Percentiles rank a stretch among this genome's conserved stretches.
Conservation (phyloP, 2,329 filamentous ascomycete genomes). For the Aaosphaeria arxii region DNA sequence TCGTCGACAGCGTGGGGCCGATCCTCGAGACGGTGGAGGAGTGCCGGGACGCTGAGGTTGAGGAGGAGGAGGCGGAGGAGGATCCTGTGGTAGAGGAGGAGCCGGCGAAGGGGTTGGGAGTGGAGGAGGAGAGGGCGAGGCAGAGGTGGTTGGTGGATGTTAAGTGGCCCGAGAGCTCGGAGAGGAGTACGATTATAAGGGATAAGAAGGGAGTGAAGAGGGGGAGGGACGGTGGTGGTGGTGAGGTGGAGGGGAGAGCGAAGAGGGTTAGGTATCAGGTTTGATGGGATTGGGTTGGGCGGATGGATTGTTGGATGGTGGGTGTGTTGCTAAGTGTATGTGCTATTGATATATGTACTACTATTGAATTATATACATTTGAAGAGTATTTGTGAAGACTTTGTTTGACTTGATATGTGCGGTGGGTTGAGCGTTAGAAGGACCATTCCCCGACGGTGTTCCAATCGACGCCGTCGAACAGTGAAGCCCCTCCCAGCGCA, state of each 20-base stretch:
- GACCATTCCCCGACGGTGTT: constrained; percentile 25
- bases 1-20: constrained; percentile 3
- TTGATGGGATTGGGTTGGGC: background rate
- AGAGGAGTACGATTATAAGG: constrained; percentile 11
- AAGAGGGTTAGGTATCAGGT: background rate
- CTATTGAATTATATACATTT: too few relatives aligned
- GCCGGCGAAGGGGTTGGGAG: constrained; percentile 1
- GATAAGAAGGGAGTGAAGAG: constrained; percentile 3
- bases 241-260: background rate
- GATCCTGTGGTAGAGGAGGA: background rate
- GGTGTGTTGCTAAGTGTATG: too few relatives aligned
- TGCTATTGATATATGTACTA: too few relatives aligned
- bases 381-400: too few relatives aligned
- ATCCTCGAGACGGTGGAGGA: constrained; percentile 9
- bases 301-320: too few relatives aligned
- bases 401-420: too few relatives aligned
- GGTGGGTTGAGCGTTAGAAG: constrained; percentile 3
- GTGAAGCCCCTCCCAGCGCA: constrained; percentile 9
- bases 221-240: background rate
- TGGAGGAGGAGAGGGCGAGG: background rate
- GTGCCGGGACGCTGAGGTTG: background rate
- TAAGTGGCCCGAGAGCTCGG: constrained; percentile 12
- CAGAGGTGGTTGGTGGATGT: constrained; percentile 9
- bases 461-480: constrained; percentile 20
- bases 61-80: background rate